These are phyloP conservation scores for Kwoniella dendrophila DNA, from an alignment of 768 basidiomycete species.

Conservation along the genomic window DNA sequence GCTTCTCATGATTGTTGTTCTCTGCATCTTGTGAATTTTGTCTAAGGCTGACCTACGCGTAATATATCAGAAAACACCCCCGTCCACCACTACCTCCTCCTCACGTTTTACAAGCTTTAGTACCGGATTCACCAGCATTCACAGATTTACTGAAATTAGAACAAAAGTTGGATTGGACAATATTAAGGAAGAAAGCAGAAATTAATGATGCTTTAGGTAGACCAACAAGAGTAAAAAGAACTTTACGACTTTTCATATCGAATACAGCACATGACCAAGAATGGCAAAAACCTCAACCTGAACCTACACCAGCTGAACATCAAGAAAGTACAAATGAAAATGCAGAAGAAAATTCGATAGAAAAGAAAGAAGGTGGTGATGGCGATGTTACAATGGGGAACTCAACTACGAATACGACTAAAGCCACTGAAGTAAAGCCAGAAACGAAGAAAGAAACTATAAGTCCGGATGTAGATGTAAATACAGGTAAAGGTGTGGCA, in stretches of 20 bases:
- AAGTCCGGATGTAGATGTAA: constrained; percentile 60
- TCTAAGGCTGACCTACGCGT: background rate
- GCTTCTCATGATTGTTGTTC: background rate
- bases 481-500: constrained; percentile 85
- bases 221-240: constrained; percentile 76
- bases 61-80: constrained; percentile 24
- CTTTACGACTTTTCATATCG: constrained; percentile 79
- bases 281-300: constrained; percentile 66
- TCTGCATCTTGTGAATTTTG: background rate
- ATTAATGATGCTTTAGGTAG: constrained; percentile 83
- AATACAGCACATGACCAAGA: constrained; percentile 82
- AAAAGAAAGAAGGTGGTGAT: constrained; percentile 5
- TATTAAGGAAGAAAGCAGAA: constrained; percentile 84
- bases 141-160: constrained; percentile 84
- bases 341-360: background rate
- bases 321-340: constrained; percentile 3
- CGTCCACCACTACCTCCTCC: constrained; percentile 52
- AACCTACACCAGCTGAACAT: constrained; percentile 1
- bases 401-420: background rate
- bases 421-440: background rate
- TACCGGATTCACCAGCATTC: constrained; percentile 84
- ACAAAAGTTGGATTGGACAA: constrained; percentile 90
- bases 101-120: constrained; percentile 70
- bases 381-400: constrained; percentile 21
- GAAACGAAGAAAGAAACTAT: constrained; percentile 5